Conservation (phyloP, 345 rosid genomes). For the Eucalyptus tenuipes region DNA sequence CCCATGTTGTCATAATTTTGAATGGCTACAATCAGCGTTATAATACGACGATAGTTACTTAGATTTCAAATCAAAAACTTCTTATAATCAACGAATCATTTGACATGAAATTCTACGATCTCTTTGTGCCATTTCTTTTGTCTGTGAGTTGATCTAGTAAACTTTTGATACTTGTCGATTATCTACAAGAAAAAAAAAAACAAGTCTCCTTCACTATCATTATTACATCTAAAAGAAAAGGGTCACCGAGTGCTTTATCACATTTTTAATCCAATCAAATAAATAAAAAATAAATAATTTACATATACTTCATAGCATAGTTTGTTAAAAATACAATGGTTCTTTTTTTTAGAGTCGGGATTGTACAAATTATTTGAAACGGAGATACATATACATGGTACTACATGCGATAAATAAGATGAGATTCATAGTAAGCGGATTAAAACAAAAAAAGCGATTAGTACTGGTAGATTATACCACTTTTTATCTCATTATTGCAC, state of each 20-base stretch:
- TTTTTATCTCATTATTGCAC: not conserved
- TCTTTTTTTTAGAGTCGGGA: too few species aligned
- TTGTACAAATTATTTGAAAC: too few species aligned
- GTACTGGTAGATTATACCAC: not conserved
- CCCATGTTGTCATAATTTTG: fast-evolving
- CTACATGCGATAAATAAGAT: not conserved
- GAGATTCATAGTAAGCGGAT: fast-evolving
- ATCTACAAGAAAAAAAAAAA: not conserved
- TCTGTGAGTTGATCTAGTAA: not conserved
- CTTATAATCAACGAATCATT: not conserved
- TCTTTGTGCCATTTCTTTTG: fast-evolving
- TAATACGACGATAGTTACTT: fast-evolving
- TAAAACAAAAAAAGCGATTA: not conserved
- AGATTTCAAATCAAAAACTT: not conserved
- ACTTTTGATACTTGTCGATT: not conserved
- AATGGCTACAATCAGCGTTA: fast-evolving
- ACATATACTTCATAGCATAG: not conserved
- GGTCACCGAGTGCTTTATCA: not conserved
- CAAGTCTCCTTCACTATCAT: not conserved
- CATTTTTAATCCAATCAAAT: not conserved
- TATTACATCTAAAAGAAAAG: not conserved
- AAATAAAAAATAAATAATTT: not conserved
- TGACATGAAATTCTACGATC: fast-evolving
- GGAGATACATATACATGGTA: too few species aligned
- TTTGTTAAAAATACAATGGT: not conserved